Evolutionary conservation across 257 asterid genomes (phyloP), one percentile per base, ranked within the genome.

Genomic region (Ajuga chamaepitys): DNA sequence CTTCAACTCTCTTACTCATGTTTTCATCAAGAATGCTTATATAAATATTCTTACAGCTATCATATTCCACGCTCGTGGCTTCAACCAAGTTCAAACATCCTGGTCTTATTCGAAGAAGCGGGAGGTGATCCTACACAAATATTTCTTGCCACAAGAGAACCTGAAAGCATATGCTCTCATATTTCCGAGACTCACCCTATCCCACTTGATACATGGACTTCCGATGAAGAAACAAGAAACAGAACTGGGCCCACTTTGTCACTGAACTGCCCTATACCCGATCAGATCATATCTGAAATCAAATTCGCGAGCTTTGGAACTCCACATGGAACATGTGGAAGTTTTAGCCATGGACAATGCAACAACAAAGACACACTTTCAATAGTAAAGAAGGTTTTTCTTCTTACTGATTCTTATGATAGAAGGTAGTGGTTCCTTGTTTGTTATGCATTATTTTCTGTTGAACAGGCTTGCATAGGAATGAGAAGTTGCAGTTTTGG

Each of bases 51-150:
- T 83, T 21, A 9, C 12, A 91, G 98, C 53, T 91, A 91, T 62
- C 98, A 91, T 1, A 83, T 91, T 20, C 98, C 98, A 20, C 98
- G 94, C 58, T 82, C 85, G 1, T 91, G 96, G 97, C 77, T 88
- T 35, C 66, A 84, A 60, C 75, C 91, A 5, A 77, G 80, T 16
- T 89, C 81, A 26, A 91, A 91, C 22, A 41, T 72, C 55, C 65
- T 91, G 1, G 94, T 86, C 37, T 35, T 91, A 70, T 81, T 91
- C 30, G 98, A 91, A 83, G 95, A 91, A 84, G 63, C 37, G 53
- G 94, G 98, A 52, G 98, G 98, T 35, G 85, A 86, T 73, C 98
- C 98, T 9, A 81, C 89, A 4, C 78, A 83, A 71, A 28, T 88
- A 77, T 82, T 91, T n/a, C 76, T 91, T 42, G 83, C 83, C 1